Base-by-base conservation (phyloP, 768 basidiomycete genomes). In the Serpula lacrymans region DNA sequence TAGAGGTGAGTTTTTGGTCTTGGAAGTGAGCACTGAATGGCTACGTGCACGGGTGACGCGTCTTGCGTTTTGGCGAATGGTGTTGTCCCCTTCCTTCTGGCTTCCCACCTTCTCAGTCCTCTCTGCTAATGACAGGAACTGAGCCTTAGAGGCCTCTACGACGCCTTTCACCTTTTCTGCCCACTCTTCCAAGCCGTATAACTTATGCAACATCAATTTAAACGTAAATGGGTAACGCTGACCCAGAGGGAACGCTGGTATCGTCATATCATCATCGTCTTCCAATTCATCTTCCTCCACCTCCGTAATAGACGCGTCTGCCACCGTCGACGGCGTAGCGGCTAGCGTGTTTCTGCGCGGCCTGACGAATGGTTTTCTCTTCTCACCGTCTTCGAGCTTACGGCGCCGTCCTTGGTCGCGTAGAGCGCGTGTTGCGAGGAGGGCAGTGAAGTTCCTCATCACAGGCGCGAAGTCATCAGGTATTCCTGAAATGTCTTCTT, bases 141-240 rank as follows among this genome's bases (percentile, higher is more conserved):
- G 72, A 27, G 62, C 68, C 57, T 72, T 71, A 30, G 80, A 81
- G 40, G 57, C 63, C 52, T 75, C 70, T 53, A 82, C 51, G 16
- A 73, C 68, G 17, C 69, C 68, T 53, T 71, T 74, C 38, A 81
- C 72, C 55, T 74, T 78, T 47, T 65, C 63, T 1, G 62, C 68
- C 77, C 80, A 84, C 39, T 81, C 79, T 16, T 77, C 75, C 39
- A 74, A 34, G 17, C 72, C 67, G 57, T 84, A 84, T 9, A 83
- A 64, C 54, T 79, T 76, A 63, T 84, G 78, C 42, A 82, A 56
- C 78, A 81, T 83, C 51, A 78, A 66, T 50, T 74, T 77, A 68
- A 83, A 84, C 24, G 76, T 82, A 61, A 84, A 84, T 13, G 68
- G 68, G 49, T 74, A 78, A 37, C 63, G 60, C 46, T 50, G 45